Evolutionary conservation across 768 basidiomycete species (phyloP), one percentile per base, ranked within the genome.

Genomic region (Gloeopeniophorella convolvens): DNA sequence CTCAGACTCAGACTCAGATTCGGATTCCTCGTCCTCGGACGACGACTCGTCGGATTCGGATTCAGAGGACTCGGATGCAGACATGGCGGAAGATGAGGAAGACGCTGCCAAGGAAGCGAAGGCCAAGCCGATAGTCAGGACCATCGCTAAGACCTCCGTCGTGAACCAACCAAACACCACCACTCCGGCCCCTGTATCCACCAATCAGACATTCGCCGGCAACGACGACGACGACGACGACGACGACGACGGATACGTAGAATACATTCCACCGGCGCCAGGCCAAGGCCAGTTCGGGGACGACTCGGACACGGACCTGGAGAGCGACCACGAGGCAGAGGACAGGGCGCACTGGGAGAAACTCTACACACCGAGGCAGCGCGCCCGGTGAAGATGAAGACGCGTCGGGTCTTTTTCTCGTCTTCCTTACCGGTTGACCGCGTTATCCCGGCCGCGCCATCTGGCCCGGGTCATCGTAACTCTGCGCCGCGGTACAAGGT

Each of bases 261-360:
- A 45, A 11, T 23, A 45, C 26, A 21, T 36, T 18, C 26, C n/a
- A 33, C 26, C 45, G 7, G 16, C 18, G 7, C 26, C 45, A 20
- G 45, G 34, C 45, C 7, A 34, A 8, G 16, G 34, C n/a, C 27
- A 46, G 12, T 15, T 26, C 15, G 26, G 12, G 16, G 45, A 37
- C 7, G n/a, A 26, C 10, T 46, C 45, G 7, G 18, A 33, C 7
- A 35, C 45, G 4, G 35, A 36, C 20, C 27, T 16, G 26, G 45
- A 46, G 45, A 39, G 27, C 4, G 36, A 37, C 13, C 36, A 47
- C 15, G 45, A 47, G 21, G 45, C 36, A 20, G 45, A 37, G 27
- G 27, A 37, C 10, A 18, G 26, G 15, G 7, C 21, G 10, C 39
- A 47, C 27, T 47, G 45, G 45, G 45, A 37, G 23, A 21, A 11